Evolutionary conservation across 2,329 filamentous ascomycete species (phyloP).

Genomic region (Colletotrichum higginsianum): DNA sequence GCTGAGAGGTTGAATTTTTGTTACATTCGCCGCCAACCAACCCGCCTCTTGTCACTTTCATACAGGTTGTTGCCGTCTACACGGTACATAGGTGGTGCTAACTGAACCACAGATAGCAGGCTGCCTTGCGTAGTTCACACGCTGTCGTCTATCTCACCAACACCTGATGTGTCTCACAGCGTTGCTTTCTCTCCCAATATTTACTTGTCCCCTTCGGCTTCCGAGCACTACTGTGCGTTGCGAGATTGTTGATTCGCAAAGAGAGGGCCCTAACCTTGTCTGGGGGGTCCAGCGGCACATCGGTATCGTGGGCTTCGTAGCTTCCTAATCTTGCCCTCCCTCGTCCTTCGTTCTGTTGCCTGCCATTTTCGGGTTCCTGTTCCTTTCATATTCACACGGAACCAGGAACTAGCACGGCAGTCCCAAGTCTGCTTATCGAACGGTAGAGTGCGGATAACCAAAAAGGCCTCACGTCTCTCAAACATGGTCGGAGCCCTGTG

Average conservation of each 20-base stretch:
- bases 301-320: neutral
- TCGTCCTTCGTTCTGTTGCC: neutral
- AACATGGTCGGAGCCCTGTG: slow-evolving; percentile 12
- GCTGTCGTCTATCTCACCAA: neutral
- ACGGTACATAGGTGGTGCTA: neutral
- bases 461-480: neutral
- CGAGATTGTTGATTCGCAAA: slow-evolving; percentile 5
- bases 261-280: neutral
- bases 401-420: neutral
- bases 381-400: neutral
- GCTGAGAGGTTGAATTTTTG: neutral
- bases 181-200: neutral
- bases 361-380: neutral
- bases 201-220: neutral
- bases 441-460: neutral
- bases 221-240: neutral
- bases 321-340: neutral
- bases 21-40: neutral
- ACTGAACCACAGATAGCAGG: neutral
- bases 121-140: no score
- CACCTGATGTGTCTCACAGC: neutral
- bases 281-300: neutral
- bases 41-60: neutral
- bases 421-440: neutral
- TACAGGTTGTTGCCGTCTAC: neutral